Percentiles rank a stretch among this genome's conserved stretches.
Conservation (phyloP, 768 basidiomycete species). For the Kwoniella mangroviensis region DNA sequence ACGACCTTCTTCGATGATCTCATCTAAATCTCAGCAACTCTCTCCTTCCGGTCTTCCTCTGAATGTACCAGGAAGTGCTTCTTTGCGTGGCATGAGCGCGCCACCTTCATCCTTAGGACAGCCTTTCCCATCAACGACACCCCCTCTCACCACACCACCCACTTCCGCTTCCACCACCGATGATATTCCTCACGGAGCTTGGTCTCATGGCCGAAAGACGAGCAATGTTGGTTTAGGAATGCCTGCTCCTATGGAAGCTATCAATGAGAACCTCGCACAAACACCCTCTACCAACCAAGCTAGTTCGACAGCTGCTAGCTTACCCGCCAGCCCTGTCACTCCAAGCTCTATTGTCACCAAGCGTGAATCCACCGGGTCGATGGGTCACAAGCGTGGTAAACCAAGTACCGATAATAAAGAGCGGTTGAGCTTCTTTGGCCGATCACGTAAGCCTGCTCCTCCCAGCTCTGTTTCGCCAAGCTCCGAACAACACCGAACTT, state of each 20-base stretch:
- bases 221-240: slow-evolving; percentile 27
- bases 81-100: slow-evolving; percentile 40
- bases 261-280: slow-evolving; percentile 35
- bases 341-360: slow-evolving; percentile 41
- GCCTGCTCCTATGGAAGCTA: slow-evolving; percentile 40
- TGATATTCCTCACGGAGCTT: slow-evolving; percentile 26
- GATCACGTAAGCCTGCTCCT: slow-evolving; percentile 77
- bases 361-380: slow-evolving; percentile 50
- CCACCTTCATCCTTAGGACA: slow-evolving; percentile 33
- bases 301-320: slow-evolving; percentile 38
- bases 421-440: slow-evolving; percentile 76
- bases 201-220: slow-evolving; percentile 37
- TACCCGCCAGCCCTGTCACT: slow-evolving; percentile 51
- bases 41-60: slow-evolving; percentile 29
- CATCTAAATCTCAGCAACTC: slow-evolving; percentile 61
- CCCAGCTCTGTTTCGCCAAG: slow-evolving; percentile 38
- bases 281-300: slow-evolving; percentile 24
- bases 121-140: slow-evolving; percentile 32
- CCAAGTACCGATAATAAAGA: slow-evolving; percentile 55
- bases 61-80: slow-evolving; percentile 9
- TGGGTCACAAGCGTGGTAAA: slow-evolving; percentile 55
- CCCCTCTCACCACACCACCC: slow-evolving; percentile 34
- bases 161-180: slow-evolving; percentile 25
- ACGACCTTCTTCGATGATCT: slow-evolving; percentile 65
- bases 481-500: slow-evolving; percentile 24